Evolutionary conservation across 768 basidiomycete species (phyloP), one percentile per base, ranked within the genome.

Genomic region (Naganishia friedmannii): DNA sequence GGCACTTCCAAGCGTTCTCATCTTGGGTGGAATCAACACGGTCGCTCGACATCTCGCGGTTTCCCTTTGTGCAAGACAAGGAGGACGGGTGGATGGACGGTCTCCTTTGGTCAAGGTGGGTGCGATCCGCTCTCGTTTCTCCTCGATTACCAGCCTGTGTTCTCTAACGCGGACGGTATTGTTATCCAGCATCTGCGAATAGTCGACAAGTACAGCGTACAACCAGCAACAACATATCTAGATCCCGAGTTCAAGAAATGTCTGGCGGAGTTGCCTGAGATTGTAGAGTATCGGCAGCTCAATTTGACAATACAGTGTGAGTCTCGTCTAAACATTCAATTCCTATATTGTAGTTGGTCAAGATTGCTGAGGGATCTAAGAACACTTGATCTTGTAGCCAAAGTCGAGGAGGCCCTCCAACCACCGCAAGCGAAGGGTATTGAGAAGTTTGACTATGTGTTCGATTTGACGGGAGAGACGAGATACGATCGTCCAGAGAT

Each of bases 221-320:
- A 73, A 1, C 79, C 79, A 32, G 71, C 79, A 29, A 75, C 79
- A n/a, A 80, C 79, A 58, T 79, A 80, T 69, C 66, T 78, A 29
- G 79, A 78, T 65, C 68, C 71, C 45, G 72, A 71, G 1, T 80
- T 80, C 68, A 63, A 69, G 6, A 60, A 69, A 3, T 72, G 76
- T 26, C 73, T 80, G 4, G 57, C 66, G 9, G 23, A 63, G 15
- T 15, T 63, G 23, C 42, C n/a, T 15, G 39, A 63, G 7, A 28
- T 54, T 6, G 32, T 80, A 12, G 79, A 78, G 53, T 80, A 80
- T 70, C 74, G 73, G 51, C 79, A 80, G 66, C 53, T 75, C 65
- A 80, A 80, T 54, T 66, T 80, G 23, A 57, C 68, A 3, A 71
- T 74, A 53, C 37, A 63, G 19, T 39, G 60, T 63, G 10, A 42